A percentile compares a stretch with the other conserved stretches of the same genome.
These are phyloP conservation scores for Gomphus bonarii DNA, from an alignment of 1,284 basidiomycete species.

Conservation along the genomic window DNA sequence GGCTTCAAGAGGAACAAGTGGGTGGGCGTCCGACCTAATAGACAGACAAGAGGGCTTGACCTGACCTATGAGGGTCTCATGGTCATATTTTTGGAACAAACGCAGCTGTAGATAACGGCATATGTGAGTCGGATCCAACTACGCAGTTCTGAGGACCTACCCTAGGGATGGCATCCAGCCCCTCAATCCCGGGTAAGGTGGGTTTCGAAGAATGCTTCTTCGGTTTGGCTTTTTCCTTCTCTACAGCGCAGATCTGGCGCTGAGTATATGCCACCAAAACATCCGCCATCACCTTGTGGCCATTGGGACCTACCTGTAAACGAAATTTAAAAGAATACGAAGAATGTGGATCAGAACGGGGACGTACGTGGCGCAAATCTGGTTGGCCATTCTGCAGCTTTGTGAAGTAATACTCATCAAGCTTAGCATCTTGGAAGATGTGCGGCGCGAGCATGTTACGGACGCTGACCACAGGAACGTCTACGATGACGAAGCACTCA, in stretches of 20 bases:
- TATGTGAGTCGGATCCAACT: background rate
- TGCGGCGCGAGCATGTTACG: conserved; percentile 14
- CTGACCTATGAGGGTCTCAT: conserved; percentile 24
- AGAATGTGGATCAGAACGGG: background rate
- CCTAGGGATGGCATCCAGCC: conserved; percentile 23
- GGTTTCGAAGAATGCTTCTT: conserved; percentile 12
- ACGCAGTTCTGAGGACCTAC: conserved; percentile 18
- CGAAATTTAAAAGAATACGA: background rate
- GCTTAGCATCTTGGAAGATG: conserved; percentile 10
- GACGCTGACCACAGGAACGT: conserved; percentile 13
- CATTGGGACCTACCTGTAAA: conserved; percentile 11
- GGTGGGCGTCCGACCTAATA: conserved; percentile 13
- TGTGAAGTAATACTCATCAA: conserved; percentile 12
- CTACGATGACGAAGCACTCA: background rate
- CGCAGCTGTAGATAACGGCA: conserved; percentile 11
- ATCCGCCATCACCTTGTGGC: conserved; percentile 21
- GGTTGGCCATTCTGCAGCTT: conserved; percentile 7
- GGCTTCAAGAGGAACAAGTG: conserved; percentile 7
- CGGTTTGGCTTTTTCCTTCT: conserved; percentile 20
- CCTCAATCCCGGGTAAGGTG: conserved; percentile 20
- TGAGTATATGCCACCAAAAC: conserved; percentile 26
- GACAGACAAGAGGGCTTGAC: conserved; percentile 20
- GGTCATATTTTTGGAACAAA: conserved; percentile 23
- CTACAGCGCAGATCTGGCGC: conserved; percentile 25
- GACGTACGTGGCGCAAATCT: conserved; percentile 14